These are phyloP conservation scores for Candida tibetensis DNA, from an alignment of 805 yeast species.

Conservation along the genomic window DNA sequence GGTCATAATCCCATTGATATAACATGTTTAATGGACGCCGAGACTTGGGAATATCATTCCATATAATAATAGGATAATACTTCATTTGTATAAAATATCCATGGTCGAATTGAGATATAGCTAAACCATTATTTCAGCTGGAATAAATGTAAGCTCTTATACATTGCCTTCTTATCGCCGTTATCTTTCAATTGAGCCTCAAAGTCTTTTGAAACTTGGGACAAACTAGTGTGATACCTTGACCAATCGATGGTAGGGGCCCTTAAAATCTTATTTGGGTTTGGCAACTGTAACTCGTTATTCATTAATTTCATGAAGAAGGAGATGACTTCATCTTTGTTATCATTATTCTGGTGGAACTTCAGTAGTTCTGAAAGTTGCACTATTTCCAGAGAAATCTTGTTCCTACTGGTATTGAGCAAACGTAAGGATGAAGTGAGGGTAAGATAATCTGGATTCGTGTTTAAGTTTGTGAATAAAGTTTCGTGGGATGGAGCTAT, in stretches of 20 bases:
- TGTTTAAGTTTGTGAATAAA: conserved; percentile 13
- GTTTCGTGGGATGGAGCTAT: conserved; percentile 2
- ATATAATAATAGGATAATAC: no score
- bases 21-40: no score
- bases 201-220: conserved; percentile 20
- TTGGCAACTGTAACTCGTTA: conserved; percentile 33
- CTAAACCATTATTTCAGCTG: conserved; percentile 2
- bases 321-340: conserved; percentile 25
- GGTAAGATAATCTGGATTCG: conserved; percentile 37
- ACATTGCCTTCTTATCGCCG: conserved; percentile 14
- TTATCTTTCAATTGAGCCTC: conserved; percentile 6
- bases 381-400: conserved; percentile 29
- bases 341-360: conserved; percentile 12
- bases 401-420: conserved; percentile 19
- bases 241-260: conserved; percentile 38
- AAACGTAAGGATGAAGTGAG: conserved; percentile 32
- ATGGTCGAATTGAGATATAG: neutral
- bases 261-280: conserved; percentile 29
- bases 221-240: conserved; percentile 32
- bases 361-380: conserved; percentile 30
- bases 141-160: conserved; percentile 26
- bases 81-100: no score
- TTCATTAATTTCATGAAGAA: conserved; percentile 34
- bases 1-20: no score
- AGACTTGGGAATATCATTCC: no score